phyloP scores from a whole-genome alignment of 495 filamentous ascomycete genomes.

The Talaromyces liani region DNA sequence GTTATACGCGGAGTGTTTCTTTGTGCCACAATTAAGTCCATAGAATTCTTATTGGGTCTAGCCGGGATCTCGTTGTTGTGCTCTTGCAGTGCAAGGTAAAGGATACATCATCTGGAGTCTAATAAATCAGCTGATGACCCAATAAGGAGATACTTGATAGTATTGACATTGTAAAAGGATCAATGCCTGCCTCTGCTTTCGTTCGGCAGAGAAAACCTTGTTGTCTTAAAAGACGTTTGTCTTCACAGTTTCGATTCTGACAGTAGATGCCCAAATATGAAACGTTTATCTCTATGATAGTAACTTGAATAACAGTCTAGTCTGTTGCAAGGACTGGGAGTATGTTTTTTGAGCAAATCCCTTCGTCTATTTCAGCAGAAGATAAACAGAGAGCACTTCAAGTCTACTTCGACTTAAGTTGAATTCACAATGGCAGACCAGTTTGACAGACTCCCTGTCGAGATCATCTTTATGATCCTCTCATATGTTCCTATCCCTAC shows the following conservation, averaged over 20 bases:
- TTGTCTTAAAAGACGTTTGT: neutral
- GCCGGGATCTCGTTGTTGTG: neutral
- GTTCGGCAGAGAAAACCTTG: too few relatives aligned
- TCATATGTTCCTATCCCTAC: slow-evolving; percentile 24
- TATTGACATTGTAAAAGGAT: neutral
- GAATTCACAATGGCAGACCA: slow-evolving; percentile 6
- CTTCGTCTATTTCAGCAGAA: neutral
- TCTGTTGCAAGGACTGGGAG: neutral
- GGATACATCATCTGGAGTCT: neutral
- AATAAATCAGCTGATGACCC: neutral
- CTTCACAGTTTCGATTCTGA: neutral
- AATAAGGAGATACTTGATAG: neutral
- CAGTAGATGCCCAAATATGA: neutral
- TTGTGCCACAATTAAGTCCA: neutral
- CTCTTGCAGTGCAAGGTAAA: neutral
- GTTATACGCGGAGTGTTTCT: neutral
- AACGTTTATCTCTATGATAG: neutral
- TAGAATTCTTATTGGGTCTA: neutral
- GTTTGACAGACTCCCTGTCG: slow-evolving; percentile 21
- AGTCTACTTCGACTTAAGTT: neutral
- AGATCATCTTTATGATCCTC: slow-evolving; percentile 27
- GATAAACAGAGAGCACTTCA: neutral
- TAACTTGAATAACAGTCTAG: neutral
- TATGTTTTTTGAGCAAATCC: neutral
- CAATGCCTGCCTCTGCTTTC: too few relatives aligned